Evolutionary conservation across 2,329 filamentous ascomycete genomes (phyloP), one percentile per base, ranked within the genome.

Genomic region (Talaromyces sp.): DNA sequence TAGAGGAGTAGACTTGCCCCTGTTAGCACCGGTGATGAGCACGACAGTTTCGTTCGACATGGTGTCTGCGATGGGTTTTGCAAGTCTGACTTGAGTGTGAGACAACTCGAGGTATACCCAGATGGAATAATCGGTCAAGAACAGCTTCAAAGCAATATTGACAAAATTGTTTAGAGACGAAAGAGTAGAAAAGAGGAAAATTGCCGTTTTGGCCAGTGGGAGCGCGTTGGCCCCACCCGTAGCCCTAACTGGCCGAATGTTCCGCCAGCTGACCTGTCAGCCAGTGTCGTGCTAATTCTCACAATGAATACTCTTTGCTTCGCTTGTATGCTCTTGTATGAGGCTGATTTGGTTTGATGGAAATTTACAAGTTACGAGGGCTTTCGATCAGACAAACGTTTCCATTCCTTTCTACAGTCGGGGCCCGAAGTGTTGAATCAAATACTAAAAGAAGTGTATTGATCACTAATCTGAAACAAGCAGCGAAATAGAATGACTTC

Each of bases 31-130:
- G 4, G 59, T 61, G 51, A 61, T 61, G 21, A 58, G 51, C 24
- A 61, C 51, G 9, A 61, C 59, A n/a, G 51, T 61, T 55, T 61
- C 59, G 41, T 27, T 53, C 9, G 56, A 56, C 56, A 61, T 61
- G 13, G 32, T 55, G 29, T 24, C 2, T 13, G 32, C 35, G 29
- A 26, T 24, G 14, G n/a, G 10, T 3, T 49, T 50, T 50, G 43
- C 19, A 21, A 50, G 24, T 7, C n/a, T 38, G 4, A 17, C 19
- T 49, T 49, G 9, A n/a, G 4, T 49, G 19, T 11, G 21, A 13
- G 11, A 11, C 9, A 49, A 46, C 17, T 26, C 49, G 17, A 7
- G 24, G 14, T 7, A n/a, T 27, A n/a, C 14, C 14, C 17, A 46
- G 17, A 19, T 19, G 17, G 43, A 24, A 19, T 21, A 24, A 11